Evolutionary conservation across 2,329 filamentous ascomycete species (phyloP).

Genomic region (Bipolaris victoriae): DNA sequence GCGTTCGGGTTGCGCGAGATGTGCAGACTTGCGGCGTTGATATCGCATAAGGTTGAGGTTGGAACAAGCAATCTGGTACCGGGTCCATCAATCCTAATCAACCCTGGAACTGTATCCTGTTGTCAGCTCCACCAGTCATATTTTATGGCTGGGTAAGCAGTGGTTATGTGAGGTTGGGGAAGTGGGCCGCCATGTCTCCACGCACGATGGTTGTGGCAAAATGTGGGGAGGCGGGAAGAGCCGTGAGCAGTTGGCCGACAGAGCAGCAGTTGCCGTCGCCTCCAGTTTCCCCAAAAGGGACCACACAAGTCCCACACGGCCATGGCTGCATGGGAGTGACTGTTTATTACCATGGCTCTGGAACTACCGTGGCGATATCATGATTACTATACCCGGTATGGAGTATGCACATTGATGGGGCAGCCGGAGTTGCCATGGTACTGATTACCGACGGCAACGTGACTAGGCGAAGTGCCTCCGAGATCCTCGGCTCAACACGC

Average conservation of each 20-base stretch:
- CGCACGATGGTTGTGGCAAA: background rate
- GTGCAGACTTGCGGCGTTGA: background rate
- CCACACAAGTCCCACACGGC: background rate
- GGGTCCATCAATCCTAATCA: background rate
- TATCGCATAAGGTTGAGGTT: background rate
- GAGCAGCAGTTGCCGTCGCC: background rate
- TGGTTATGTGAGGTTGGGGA: slow-evolving; percentile 5
- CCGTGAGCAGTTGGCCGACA: background rate
- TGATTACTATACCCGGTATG: background rate
- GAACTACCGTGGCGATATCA: no score
- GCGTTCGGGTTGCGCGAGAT: background rate
- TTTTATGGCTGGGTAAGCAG: background rate
- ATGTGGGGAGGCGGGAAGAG: slow-evolving; percentile 7
- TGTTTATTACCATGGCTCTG: no score
- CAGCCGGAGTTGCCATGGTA: slow-evolving; percentile 1
- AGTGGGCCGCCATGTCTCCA: background rate
- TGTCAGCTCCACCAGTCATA: background rate
- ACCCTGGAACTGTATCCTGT: background rate
- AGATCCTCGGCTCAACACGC: slow-evolving; percentile 17
- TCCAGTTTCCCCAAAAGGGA: background rate
- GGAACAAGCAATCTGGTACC: background rate
- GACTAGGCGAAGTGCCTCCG: slow-evolving; percentile 15
- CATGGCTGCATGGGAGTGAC: no score
- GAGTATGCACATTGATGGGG: background rate
- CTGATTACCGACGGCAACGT: slow-evolving; percentile 17